A percentile compares a stretch with the other conserved stretches of the same genome.
These are phyloP conservation scores for Pichia cabralensis DNA, from an alignment of 805 yeast genomes.

Conservation along the genomic window DNA sequence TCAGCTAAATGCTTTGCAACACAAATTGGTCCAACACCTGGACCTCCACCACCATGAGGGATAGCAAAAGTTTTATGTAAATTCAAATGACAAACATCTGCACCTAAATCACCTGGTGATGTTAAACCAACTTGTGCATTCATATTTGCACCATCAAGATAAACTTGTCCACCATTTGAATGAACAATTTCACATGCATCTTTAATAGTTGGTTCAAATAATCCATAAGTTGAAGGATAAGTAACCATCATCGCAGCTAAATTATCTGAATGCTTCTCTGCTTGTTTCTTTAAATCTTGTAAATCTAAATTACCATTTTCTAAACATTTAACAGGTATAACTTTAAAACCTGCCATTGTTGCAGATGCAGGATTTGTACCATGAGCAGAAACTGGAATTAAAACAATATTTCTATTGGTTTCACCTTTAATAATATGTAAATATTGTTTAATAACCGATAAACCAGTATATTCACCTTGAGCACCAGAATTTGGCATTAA, in stretches of 20 bases:
- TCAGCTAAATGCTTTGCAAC: slow-evolving; percentile 73
- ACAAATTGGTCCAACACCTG: slow-evolving; percentile 98
- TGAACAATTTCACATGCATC: slow-evolving; percentile 83
- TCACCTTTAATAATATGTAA: slow-evolving; percentile 57
- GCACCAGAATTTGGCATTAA: slow-evolving; percentile 98
- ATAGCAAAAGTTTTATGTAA: slow-evolving; percentile 96
- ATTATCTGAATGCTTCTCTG: slow-evolving; percentile 52
- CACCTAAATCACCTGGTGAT: slow-evolving; percentile 95
- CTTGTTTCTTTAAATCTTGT: slow-evolving; percentile 62
- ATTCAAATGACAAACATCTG: slow-evolving; percentile 96
- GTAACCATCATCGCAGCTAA: slow-evolving; percentile 94
- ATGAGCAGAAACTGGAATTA: slow-evolving; percentile 95
- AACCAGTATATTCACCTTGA: slow-evolving; percentile 95
- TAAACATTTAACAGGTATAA: slow-evolving; percentile 83
- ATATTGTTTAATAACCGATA: slow-evolving; percentile 75
- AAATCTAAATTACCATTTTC: slow-evolving; percentile 80
- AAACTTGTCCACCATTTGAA: slow-evolving; percentile 85
- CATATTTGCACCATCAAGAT: slow-evolving; percentile 98
- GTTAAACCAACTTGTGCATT: slow-evolving; percentile 98
- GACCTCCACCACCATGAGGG: slow-evolving; percentile 99
- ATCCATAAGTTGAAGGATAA: slow-evolving; percentile 94
- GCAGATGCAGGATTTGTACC: slow-evolving; percentile 99
- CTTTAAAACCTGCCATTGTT: slow-evolving; percentile 92
- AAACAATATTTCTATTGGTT: slow-evolving; percentile 68
- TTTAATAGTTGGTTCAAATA: slow-evolving; percentile 86